A percentile compares a stretch with the other conserved stretches of the same genome.
phyloP scores from a whole-genome alignment of 1,284 basidiomycete species.

The Cutaneotrichosporon mucoides region DNA sequence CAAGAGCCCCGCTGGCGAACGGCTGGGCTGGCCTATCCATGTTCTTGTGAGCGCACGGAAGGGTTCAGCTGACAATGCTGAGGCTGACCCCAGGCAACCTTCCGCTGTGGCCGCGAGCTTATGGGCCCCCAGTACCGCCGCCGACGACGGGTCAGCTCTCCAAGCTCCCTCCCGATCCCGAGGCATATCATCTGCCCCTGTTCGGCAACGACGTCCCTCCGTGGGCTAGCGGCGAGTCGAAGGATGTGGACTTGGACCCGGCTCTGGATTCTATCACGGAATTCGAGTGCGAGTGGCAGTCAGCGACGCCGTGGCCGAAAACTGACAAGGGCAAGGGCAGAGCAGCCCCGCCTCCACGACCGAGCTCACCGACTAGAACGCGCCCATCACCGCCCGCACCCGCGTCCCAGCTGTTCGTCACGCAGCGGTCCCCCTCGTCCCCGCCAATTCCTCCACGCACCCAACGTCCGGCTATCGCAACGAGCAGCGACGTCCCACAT shows the following conservation, averaged over 20 bases:
- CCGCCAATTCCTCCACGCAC: too few species aligned
- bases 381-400: too few species aligned
- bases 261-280: conserved; percentile 21
- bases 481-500: background rate
- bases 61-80: too few species aligned
- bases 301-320: conserved; percentile 1
- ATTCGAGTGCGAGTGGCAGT: conserved; percentile 26
- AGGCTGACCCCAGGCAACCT: conserved; percentile 12
- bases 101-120: background rate
- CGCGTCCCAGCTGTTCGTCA: background rate
- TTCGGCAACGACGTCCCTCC: conserved; percentile 1
- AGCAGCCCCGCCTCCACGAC: background rate
- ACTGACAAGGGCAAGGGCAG: conserved; percentile 7
- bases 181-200: background rate
- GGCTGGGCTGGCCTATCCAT: conserved; percentile 25
- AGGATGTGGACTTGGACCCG: conserved; percentile 10
- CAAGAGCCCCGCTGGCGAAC: conserved; percentile 24
- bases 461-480: too few species aligned
- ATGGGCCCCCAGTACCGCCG: background rate
- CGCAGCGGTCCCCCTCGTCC: background rate
- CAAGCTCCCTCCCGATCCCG: background rate
- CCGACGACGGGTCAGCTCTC: background rate
- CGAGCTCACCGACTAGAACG: background rate
- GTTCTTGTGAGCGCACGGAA: conserved; percentile 21
- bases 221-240: conserved; percentile 3